Conservation (phyloP, 768 basidiomycete genomes). For the Dioszegia hungarica region DNA sequence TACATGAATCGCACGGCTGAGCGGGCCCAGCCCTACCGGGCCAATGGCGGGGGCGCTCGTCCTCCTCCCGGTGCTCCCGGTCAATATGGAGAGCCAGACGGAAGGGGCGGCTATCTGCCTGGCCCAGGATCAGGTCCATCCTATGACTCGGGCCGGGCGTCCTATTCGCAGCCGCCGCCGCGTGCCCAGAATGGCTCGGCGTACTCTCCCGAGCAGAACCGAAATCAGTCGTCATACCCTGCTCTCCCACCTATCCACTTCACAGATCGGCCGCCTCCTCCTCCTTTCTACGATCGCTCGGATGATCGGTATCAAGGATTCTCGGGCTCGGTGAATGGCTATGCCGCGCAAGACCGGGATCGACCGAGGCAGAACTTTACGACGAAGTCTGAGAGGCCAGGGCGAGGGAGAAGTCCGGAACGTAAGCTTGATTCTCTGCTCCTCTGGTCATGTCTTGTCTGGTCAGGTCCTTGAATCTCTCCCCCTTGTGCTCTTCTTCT, state of each 20-base stretch:
- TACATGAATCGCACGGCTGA: not conserved
- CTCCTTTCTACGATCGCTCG: not conserved
- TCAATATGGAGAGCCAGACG: not conserved
- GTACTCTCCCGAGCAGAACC: not conserved
- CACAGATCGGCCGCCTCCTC: constrained; percentile 1
- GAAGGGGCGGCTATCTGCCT: no score
- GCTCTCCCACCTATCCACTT: constrained; percentile 4
- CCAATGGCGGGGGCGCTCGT: no score
- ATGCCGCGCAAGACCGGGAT: constrained; percentile 34
- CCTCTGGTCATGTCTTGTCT: not conserved
- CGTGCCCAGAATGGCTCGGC: not conserved
- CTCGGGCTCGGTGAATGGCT: no score
- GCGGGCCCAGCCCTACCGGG: not conserved
- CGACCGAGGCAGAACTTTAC: constrained; percentile 53
- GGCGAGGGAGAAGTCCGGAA: constrained; percentile 25
- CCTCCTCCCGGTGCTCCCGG: not conserved
- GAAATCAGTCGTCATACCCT: not conserved
- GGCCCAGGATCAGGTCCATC: not conserved
- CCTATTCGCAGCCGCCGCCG: not conserved
- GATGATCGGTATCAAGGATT: no score
- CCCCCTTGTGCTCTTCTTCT: no score
- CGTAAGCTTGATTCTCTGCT: constrained; percentile 12
- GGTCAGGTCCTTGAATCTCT: not conserved
- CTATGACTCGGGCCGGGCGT: not conserved
- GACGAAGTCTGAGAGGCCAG: constrained; percentile 53